Evolutionary conservation across 2,329 filamentous ascomycete species (phyloP).

Genomic region (Tolypocladium ophioglossoides): DNA sequence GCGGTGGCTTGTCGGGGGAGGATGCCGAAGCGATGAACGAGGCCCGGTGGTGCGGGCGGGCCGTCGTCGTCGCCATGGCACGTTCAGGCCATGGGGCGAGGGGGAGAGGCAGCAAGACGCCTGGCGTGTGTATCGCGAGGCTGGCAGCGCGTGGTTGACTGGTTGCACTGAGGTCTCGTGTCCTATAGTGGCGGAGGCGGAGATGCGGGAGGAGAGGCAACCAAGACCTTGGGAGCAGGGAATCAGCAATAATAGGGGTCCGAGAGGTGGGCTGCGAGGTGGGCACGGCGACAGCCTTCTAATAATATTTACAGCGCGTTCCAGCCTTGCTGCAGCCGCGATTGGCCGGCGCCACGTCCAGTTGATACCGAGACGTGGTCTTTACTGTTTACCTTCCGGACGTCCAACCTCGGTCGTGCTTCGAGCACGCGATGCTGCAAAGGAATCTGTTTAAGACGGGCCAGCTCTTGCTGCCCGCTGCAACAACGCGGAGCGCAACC

Average conservation of each 20-base stretch:
- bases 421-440: neutral
- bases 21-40: constrained; percentile 7
- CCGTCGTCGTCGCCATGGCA: constrained; percentile 11
- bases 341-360: too few relatives aligned
- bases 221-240: too few relatives aligned
- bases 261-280: neutral
- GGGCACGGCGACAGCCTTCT: neutral
- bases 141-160: too few relatives aligned
- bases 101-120: neutral
- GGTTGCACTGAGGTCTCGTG: neutral
- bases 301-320: neutral
- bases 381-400: too few relatives aligned
- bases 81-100: constrained; percentile 11
- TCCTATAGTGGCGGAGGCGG: neutral
- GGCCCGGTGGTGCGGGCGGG: constrained; percentile 10
- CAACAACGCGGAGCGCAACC: neutral
- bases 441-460: too few relatives aligned
- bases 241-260: neutral
- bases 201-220: neutral
- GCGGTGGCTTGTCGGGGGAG: constrained; percentile 4
- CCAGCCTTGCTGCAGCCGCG: too few relatives aligned
- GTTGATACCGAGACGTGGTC: too few relatives aligned
- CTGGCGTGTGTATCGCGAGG: neutral
- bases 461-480: neutral
- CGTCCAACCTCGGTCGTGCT: neutral